Base-by-base conservation (phyloP, 2,329 filamentous ascomycete species). In the Talaromyces sp. region DNA sequence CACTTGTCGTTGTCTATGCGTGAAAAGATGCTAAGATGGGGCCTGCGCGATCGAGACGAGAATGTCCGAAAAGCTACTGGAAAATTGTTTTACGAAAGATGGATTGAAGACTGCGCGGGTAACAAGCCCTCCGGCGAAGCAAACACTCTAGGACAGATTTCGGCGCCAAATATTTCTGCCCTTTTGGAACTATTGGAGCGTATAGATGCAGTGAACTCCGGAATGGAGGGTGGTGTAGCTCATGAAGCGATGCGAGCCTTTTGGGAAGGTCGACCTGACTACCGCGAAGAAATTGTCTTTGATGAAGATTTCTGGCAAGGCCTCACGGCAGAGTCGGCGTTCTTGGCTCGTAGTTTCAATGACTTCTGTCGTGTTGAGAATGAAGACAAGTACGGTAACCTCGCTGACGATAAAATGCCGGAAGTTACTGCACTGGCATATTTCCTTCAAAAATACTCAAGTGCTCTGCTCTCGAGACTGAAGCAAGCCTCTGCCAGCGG, bases 21-120 rank as follows among this genome's bases (percentile, higher is more conserved):
- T 69, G 94, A 99, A 74, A 97, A 97, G 73, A 81, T 99, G 33
- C 81, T 99, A 28, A 85, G 94, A 39, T 99, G 94, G 94, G 94
- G 94, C 53, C 78, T 99, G 40, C 86, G 92, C 39, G 94, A 99
- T 71, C 85, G 94, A 72, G 94, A 99, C 64, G 93, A 97, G 64
- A 91, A 89, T 65, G 94, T 99, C 11, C 86, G 92, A 54, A 96
- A 96, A 71, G 93, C 93, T 8, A 89, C 94, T 3, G 91, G 89
- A 7, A 87, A 89, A 46, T 80, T 97, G 6, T 99, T 99, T 76
- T 86, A 89, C 61, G 92, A 97, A 69, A 85, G 91, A n/a, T 99
- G 94, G 94, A 93, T 99, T 61, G 93, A 97, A 69, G 91, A 97
- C 68, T 97, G 92, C 66, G 91, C 89, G 5, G 87, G 87, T 2